These are phyloP conservation scores for Rhizopogon rudus DNA, from an alignment of 768 basidiomycete genomes.

Conservation along the genomic window DNA sequence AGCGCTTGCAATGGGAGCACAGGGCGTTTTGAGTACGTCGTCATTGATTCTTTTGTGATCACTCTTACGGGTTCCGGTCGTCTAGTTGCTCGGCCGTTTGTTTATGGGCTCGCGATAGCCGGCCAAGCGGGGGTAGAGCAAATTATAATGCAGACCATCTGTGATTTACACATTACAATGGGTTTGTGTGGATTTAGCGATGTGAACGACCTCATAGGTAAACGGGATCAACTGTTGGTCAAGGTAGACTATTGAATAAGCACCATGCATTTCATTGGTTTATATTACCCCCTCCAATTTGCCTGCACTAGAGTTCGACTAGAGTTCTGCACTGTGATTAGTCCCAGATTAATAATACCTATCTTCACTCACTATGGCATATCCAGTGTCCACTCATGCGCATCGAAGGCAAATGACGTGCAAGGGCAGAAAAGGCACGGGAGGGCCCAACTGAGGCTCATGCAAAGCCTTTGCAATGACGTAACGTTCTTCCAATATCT, in stretches of 20 bases:
- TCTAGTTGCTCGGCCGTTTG: slow-evolving; percentile 36
- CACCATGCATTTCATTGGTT: not conserved
- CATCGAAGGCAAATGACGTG: too few species aligned
- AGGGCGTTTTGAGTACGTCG: slow-evolving; percentile 40
- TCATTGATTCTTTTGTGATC: not conserved
- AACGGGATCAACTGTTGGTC: slow-evolving; percentile 28
- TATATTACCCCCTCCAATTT: not conserved
- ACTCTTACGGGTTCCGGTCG: not conserved
- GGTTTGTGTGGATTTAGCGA: slow-evolving; percentile 36
- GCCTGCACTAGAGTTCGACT: too few species aligned
- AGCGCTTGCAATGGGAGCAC: slow-evolving; percentile 54
- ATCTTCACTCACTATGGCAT: too few species aligned
- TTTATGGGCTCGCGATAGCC: slow-evolving; percentile 44
- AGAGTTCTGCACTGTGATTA: too few species aligned
- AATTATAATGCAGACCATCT: slow-evolving; percentile 38
- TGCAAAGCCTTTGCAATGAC: too few species aligned
- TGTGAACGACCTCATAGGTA: slow-evolving; percentile 33
- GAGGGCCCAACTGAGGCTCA: too few species aligned
- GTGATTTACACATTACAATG: slow-evolving; percentile 39
- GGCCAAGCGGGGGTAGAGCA: slow-evolving; percentile 46
- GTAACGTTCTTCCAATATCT: too few species aligned
- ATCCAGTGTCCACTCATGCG: too few species aligned
- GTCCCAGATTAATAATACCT: too few species aligned
- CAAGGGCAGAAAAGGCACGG: too few species aligned
- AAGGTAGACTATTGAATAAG: slow-evolving; percentile 26